Conservation (phyloP, 768 basidiomycete genomes). For the Gymnopilus junonius region DNA sequence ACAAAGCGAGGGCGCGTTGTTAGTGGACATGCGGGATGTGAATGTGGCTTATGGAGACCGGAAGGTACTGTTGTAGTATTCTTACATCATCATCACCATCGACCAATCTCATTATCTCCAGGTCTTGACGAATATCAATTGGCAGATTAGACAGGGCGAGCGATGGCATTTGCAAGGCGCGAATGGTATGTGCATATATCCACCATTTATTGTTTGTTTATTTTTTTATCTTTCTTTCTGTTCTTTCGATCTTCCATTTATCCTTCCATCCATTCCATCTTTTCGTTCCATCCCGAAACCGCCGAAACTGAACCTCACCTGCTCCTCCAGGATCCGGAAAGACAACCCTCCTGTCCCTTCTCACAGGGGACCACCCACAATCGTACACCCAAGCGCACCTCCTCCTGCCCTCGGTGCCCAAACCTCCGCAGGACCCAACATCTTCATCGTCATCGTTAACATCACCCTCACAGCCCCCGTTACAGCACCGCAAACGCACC, state of each 20-base stretch:
- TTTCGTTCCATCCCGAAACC: too few species aligned
- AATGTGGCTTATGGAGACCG: conserved; percentile 73
- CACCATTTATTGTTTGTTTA: neutral
- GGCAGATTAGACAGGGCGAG: conserved; percentile 83
- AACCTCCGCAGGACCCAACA: conserved; percentile 41
- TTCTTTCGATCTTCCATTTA: neutral
- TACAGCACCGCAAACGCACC: conserved; percentile 46
- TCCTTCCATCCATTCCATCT: too few species aligned
- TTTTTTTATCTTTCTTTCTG: neutral
- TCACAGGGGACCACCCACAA: conserved; percentile 95
- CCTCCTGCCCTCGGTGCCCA: conserved; percentile 32
- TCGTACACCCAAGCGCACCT: conserved; percentile 75
- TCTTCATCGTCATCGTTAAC: conserved; percentile 19
- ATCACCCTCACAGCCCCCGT: conserved; percentile 36
- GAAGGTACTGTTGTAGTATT: conserved; percentile 41
- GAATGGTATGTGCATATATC: conserved; percentile 68
- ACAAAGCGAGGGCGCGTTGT: conserved; percentile 9
- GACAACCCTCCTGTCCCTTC: conserved; percentile 86
- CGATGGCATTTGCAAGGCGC: conserved; percentile 90
- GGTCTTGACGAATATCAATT: conserved; percentile 79
- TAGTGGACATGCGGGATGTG: conserved; percentile 70
- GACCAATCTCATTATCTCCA: conserved; percentile 26
- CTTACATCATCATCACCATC: neutral
- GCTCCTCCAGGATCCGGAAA: conserved; percentile 89
- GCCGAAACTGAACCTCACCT: neutral